Percentiles rank a stretch among this genome's conserved stretches.
Conservation (phyloP, 164 flowering plant genomes). For the Vitis rupestris region DNA sequence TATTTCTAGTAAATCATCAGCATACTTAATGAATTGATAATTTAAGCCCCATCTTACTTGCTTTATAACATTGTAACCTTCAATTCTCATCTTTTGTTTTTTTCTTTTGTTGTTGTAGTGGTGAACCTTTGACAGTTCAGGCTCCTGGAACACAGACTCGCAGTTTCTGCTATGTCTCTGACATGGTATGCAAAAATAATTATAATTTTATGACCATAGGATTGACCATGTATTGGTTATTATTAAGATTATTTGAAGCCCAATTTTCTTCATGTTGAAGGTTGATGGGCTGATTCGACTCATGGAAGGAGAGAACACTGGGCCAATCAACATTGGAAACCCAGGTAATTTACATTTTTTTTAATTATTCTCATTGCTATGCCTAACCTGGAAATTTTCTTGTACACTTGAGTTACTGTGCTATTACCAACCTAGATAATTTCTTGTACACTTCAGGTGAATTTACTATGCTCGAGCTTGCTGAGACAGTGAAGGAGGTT, state of each 20-base stretch:
- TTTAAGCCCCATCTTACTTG: too few species aligned
- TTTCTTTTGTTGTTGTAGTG: constrained; percentile 29
- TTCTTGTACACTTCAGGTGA: constrained; percentile 48
- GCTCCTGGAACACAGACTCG: constrained; percentile 77
- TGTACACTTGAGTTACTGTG: too few species aligned
- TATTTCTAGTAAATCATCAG: too few species aligned
- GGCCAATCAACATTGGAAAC: constrained; percentile 81
- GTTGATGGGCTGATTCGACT: constrained; percentile 84
- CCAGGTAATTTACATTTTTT: constrained; percentile 43
- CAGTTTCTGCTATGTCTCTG: constrained; percentile 82
- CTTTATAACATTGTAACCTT: neutral
- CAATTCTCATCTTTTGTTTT: neutral
- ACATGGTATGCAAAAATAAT: constrained; percentile 51
- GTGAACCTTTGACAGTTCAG: constrained; percentile 71
- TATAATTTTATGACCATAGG: neutral
- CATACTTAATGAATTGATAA: too few species aligned
- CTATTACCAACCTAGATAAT: neutral
- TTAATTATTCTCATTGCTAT: too few species aligned
- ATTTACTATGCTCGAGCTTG: constrained; percentile 91
- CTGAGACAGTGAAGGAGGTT: constrained; percentile 84
- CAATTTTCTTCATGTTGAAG: constrained; percentile 21
- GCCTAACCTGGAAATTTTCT: neutral
- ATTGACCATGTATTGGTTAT: neutral
- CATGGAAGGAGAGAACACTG: constrained; percentile 78
- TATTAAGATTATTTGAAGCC: neutral